Base-by-base conservation (phyloP, 495 filamentous ascomycete species). In the Stereocaulon alpinum region DNA sequence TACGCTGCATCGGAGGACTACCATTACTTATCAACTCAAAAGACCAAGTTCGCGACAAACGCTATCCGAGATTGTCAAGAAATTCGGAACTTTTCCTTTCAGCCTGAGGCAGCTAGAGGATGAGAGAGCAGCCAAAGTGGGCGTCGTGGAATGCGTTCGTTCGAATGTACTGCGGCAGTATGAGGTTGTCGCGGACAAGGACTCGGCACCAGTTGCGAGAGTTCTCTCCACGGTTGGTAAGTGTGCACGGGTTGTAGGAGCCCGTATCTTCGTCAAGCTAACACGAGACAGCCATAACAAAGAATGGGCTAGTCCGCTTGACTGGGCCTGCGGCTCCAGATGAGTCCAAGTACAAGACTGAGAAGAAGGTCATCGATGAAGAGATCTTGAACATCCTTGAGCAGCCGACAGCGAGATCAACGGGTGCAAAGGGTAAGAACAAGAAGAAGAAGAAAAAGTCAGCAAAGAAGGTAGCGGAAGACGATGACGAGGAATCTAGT, bases 21-120 rank as follows among this genome's bases (percentile, higher is more conserved):
- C 82, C 56, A 91, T 87, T 44, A 95, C 88, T 52, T 94, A 94
- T 73, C 80, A 79, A 59, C 80, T 98, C 50, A 97, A 96, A 83
- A 85, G 94, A 45, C 87, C 88, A 45, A 92, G 88, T 65, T 95
- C 92, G 34, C 82, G 91, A 60, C 87, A 93, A 71, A 89, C 87
- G 30, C 78, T 96, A 20, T 94, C 88, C 29, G 94, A 96, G 74
- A 83, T 95, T 58, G 84, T 92, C 64, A 91, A 89, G 82, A 97
- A 92, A 76, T 97, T 97, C 73, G 91, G 91, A 62, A 87, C 82
- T 50, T 98, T 98, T 80, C 94, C 93, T 62, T 98, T 98, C 83
- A 93, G 89, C 72, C 77, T 98, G 75, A 82, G 93, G 70, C 93
- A 98, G 76, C 83, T 98, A 51, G 91, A 96, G 51, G 94, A 97